Evolutionary conservation across 2,329 filamentous ascomycete genomes (phyloP).

Genomic region (Pyricularia sp.): DNA sequence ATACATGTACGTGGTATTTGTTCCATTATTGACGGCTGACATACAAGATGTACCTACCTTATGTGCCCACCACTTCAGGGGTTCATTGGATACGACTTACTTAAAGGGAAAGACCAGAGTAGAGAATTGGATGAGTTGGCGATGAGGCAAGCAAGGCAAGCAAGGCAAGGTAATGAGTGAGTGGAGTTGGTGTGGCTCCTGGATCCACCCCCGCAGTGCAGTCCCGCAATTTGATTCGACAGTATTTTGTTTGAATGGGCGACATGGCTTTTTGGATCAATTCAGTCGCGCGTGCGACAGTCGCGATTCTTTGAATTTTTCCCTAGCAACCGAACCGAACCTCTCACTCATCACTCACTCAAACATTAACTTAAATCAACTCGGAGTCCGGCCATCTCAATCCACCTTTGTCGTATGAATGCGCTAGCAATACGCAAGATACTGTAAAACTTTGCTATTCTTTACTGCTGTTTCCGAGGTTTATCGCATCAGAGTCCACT

Average conservation of each 20-base stretch:
- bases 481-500: not conserved
- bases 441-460: not conserved
- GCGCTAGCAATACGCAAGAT: not conserved
- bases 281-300: not conserved
- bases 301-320: not conserved
- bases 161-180: not conserved
- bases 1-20: not conserved
- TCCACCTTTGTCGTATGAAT: not conserved
- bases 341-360: not conserved
- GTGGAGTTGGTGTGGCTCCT: not conserved
- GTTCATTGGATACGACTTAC: not conserved
- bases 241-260: not conserved
- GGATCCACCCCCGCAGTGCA: not conserved
- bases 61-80: not conserved
- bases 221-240: not conserved
- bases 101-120: not conserved
- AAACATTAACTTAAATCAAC: not conserved
- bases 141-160: not conserved
- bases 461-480: not conserved
- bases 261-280: not conserved
- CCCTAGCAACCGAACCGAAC: not conserved
- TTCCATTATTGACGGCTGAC: not conserved
- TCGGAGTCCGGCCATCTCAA: not conserved
- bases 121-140: not conserved
- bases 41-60: too few relatives aligned